phyloP scores from a whole-genome alignment of 257 asterid species.

The Avicennia marina region DNA sequence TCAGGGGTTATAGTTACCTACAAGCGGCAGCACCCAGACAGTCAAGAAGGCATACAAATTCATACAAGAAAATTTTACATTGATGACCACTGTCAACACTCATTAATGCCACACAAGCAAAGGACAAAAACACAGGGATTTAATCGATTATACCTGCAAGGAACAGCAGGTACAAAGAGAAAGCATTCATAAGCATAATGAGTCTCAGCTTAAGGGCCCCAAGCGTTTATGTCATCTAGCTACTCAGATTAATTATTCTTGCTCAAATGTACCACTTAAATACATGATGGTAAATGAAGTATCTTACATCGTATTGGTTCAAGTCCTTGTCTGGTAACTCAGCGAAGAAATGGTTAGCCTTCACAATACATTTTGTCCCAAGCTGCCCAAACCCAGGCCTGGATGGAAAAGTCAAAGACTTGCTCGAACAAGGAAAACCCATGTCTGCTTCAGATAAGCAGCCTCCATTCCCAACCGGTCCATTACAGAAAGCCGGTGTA shows the following conservation, averaged over 20 bases:
- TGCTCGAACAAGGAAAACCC: constrained; percentile 70
- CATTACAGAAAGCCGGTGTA: constrained; percentile 22
- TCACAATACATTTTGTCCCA: constrained; percentile 90
- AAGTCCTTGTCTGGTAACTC: constrained; percentile 93
- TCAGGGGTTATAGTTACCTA: constrained; percentile 96
- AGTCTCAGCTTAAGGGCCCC: constrained; percentile 55
- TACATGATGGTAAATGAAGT: too few relatives aligned
- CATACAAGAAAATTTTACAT: constrained; percentile 17
- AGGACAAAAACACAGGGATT: constrained; percentile 29
- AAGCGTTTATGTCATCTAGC: too few relatives aligned
- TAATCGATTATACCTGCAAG: constrained; percentile 32
- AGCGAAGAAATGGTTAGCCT: constrained; percentile 96
- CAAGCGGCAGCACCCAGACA: constrained; percentile 21
- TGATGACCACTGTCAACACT: constrained; percentile 26
- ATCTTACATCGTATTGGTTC: constrained; percentile 93
- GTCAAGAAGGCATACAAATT: constrained; percentile 12
- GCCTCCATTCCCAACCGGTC: constrained; percentile 22
- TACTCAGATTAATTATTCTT: constrained; percentile 20
- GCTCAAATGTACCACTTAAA: constrained; percentile 13
- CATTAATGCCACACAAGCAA: constrained; percentile 40
- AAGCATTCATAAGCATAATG: constrained; percentile 26
- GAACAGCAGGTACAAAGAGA: constrained; percentile 26
- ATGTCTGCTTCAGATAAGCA: constrained; percentile 26
- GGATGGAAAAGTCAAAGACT: constrained; percentile 64
- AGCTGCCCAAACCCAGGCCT: constrained; percentile 93